Base-by-base conservation (phyloP, 352 stramenopile species). In the Elongisporangium prolatum region DNA sequence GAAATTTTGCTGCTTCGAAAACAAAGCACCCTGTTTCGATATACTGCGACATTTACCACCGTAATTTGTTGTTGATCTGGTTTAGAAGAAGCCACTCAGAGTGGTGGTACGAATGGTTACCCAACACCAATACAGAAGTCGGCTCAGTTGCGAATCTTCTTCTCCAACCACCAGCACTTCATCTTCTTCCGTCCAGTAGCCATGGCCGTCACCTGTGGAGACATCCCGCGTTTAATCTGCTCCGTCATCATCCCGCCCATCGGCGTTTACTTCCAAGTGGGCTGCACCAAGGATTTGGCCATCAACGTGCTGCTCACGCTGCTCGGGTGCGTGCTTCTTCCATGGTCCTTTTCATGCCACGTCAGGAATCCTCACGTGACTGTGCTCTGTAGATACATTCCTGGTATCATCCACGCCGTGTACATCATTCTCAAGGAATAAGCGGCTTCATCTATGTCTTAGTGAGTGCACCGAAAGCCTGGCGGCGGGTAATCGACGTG, bases 381-480 rank as follows among this genome's bases (percentile, higher is more conserved):
- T 9, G 2, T 44, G 50, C 21, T 22, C 3, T 55, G 51, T 57
- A 87, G 77, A 2, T 87, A 87, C 65, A 69, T 88, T 54, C 77
- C 77, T n/a, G 80, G 80, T n/a, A 63, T 89, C 56, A 82, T 89
- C 58, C 80, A 89, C 58, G 80, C 80, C 20, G 76, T 89, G 48
- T 89, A 85, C 61, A 89, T 89, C 54, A 68, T 89, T 24, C 72
- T 88, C 52, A 84, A 78, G 63, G 68, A 89, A 65, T 89, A 74
- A 61, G 53, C 54, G n/a, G 28, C 28, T 7, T 13, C 8, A 38
- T 38, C 28, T 38, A 13, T 38, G 28, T 38, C 28, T 38, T 5
- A 38, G 28, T 38, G 28, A 52, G 48, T 22, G 13, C 11, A 55
- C 34, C 21, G 50, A 25, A 48, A 25, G 25, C 6, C 51, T 16